These are phyloP conservation scores for Phlebiopsis flavidoalba DNA, from an alignment of 768 basidiomycete genomes.

Conservation along the genomic window DNA sequence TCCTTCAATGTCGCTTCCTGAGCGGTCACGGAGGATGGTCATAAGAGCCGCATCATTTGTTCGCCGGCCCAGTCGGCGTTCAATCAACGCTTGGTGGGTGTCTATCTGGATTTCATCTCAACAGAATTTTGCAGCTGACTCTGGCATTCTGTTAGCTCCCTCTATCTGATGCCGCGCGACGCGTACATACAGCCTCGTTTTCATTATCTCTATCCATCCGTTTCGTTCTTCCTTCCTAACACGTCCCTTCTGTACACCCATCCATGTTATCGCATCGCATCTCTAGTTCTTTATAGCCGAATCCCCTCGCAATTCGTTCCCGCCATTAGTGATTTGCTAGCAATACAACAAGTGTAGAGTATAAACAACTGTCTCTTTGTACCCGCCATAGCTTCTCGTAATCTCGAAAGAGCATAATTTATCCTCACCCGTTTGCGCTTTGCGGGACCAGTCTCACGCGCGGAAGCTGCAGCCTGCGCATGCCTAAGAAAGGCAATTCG, in stretches of 20 bases:
- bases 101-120: neutral
- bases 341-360: slow-evolving; percentile 7
- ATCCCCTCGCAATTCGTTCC: slow-evolving; percentile 2
- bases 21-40: slow-evolving; percentile 73
- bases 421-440: neutral
- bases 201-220: slow-evolving; percentile 4
- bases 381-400: neutral
- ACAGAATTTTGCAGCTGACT: neutral
- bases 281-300: slow-evolving; percentile 12
- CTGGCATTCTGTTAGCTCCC: neutral
- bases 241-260: slow-evolving; percentile 5
- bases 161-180: slow-evolving; percentile 10
- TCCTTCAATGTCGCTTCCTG: slow-evolving; percentile 78
- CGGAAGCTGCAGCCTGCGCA: neutral
- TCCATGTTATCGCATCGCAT: slow-evolving; percentile 14
- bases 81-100: neutral
- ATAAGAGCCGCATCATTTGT: neutral
- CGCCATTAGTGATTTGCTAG: slow-evolving; percentile 3
- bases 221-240: slow-evolving; percentile 5
- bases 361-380: neutral
- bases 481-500: neutral
- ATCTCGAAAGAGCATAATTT: slow-evolving; percentile 1
- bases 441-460: neutral
- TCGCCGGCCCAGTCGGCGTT: neutral
- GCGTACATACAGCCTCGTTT: slow-evolving; percentile 8